Evolutionary conservation across 2,329 filamentous ascomycete genomes (phyloP).

Genomic region (Exophiala bonariae): DNA sequence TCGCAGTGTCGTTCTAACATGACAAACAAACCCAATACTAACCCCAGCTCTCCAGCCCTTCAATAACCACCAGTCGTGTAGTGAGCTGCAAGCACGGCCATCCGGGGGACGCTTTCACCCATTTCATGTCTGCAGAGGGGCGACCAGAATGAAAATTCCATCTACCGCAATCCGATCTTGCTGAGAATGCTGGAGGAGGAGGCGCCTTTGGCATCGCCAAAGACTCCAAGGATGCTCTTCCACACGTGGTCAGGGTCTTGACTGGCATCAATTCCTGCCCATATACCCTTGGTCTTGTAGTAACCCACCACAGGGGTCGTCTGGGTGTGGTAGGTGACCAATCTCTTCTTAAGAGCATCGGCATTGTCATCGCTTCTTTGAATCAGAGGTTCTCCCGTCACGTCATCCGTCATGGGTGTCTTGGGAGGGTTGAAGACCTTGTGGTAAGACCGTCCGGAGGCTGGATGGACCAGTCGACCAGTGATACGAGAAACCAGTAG

Average conservation of each 20-base stretch:
- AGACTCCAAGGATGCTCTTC: constrained; percentile 85
- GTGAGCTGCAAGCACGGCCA: too few relatives aligned
- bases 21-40: too few relatives aligned
- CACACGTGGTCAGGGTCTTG: constrained; percentile 95
- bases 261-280: constrained; percentile 91
- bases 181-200: constrained; percentile 47
- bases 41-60: too few relatives aligned
- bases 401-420: constrained; percentile 87
- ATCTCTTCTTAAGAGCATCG: constrained; percentile 90
- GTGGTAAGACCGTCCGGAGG: constrained; percentile 95
- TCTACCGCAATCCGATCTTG: constrained; percentile 51
- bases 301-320: constrained; percentile 90
- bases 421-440: constrained; percentile 99
- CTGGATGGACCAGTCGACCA: constrained; percentile 91
- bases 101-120: too few relatives aligned
- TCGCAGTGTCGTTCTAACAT: too few relatives aligned
- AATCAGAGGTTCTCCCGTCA: constrained; percentile 93
- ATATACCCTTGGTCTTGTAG: constrained; percentile 97
- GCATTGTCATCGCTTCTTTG: constrained; percentile 98
- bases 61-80: too few relatives aligned
- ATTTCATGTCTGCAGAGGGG: too few relatives aligned
- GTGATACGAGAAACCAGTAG: constrained; percentile 96
- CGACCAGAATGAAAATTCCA: neutral
- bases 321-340: constrained; percentile 91
- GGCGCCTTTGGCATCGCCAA: constrained; percentile 62